Evolutionary conservation across 176 grass and related monocot species (phyloP), one percentile per base, ranked within the genome.

Genomic region (Oryza longistaminata): DNA sequence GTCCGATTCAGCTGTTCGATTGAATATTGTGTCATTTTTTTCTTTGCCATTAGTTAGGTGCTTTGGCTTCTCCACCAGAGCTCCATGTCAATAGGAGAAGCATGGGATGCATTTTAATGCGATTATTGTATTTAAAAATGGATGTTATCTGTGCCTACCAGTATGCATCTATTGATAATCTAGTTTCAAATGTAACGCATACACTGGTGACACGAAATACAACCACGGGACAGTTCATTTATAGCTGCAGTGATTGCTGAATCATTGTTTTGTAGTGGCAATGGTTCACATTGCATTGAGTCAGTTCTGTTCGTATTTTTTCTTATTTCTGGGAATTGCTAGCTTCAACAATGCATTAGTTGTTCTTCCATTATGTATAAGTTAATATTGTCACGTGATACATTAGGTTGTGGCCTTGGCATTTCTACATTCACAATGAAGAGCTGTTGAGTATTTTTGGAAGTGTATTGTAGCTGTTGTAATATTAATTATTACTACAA

Each of bases 231-330:
- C 9, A 61, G 22, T 55, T 55, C 52, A 39, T 82, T 77, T 71
- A 8, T 43, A 69, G 77, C 45, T 6, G n/a, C n/a, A 83, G 24
- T 62, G 67, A 27, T 73, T 83, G 11, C 26, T 73, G 35, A 72
- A 64, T 68, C 48, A 68, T 68, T 31, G 16, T 71, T 4, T 46
- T 73, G 19, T 46, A 26, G 11, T 46, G 43, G 7, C 70, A 46
- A 25, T 73, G 39, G 12, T 43, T 2, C 12, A 26, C 39, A 73
- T 46, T 73, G 13, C 71, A 25, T 49, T 73, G 25, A 73, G 42
- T 49, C 58, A 73, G 42, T 17, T 73, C 22, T 45, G 44, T 1
- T 26, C 22, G 22, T 6, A 27, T 27, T 74, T 35, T 74, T 74
- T 46, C 70, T 49, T 65, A 33, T 64, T 35, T 40, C 35, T 24